Percentiles rank a stretch among this genome's conserved stretches.
These are phyloP conservation scores for Amanita brunnescens DNA, from an alignment of 768 basidiomycete genomes.

Conservation along the genomic window DNA sequence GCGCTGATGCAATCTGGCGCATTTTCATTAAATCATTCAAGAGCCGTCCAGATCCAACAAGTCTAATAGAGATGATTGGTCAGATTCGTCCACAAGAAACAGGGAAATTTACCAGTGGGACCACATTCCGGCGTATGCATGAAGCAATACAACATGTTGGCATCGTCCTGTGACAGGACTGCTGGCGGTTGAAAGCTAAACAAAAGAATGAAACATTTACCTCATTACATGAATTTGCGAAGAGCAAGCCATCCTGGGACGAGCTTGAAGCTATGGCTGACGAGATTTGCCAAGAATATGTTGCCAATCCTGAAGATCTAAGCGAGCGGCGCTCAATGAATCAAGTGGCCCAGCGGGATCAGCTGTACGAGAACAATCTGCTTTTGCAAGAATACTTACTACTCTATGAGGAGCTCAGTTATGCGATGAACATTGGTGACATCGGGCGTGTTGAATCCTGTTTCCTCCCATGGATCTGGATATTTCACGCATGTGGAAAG, in stretches of 20 bases:
- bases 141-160: constrained; percentile 24
- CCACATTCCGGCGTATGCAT: constrained; percentile 28
- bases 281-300: constrained; percentile 13
- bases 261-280: constrained; percentile 19
- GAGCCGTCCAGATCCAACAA: constrained; percentile 12
- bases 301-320: constrained; percentile 1
- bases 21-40: constrained; percentile 15
- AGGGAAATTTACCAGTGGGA: constrained; percentile 21
- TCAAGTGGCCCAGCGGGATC: constrained; percentile 17
- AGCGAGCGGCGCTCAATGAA: too few species aligned
- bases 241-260: constrained; percentile 18
- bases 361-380: constrained; percentile 24
- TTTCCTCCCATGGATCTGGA: constrained; percentile 11
- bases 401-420: constrained; percentile 23
- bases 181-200: constrained; percentile 19
- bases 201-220: neutral
- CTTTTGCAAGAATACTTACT: constrained; percentile 25
- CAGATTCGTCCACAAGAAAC: constrained; percentile 22
- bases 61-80: constrained; percentile 16
- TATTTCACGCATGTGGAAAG: constrained; percentile 11
- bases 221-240: constrained; percentile 22
- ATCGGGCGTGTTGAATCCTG: constrained; percentile 8
- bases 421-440: constrained; percentile 12
- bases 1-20: constrained; percentile 23
- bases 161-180: constrained; percentile 18